These are phyloP conservation scores for Citrullus mucosospermus DNA, from an alignment of 306 rosid genomes.

Conservation along the genomic window DNA sequence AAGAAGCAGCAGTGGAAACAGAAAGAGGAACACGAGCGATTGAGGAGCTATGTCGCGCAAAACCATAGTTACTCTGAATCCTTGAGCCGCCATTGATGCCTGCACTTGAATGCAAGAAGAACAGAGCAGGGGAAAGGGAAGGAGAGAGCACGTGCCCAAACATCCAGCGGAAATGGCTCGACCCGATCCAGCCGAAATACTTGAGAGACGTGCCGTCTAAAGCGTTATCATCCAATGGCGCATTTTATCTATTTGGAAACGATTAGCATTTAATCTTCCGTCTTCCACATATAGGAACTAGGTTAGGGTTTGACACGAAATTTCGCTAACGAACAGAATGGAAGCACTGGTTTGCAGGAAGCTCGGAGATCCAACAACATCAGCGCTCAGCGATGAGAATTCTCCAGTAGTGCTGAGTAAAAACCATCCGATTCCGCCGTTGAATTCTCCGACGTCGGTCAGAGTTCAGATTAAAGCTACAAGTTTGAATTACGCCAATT, in stretches of 20 bases:
- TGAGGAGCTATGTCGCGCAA: not conserved
- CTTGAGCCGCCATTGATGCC: conserved; percentile 7
- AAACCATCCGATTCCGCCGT: conserved; percentile 46
- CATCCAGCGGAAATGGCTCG: not conserved
- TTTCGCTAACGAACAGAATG: conserved; percentile 20
- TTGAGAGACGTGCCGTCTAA: not conserved
- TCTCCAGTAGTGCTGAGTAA: conserved; percentile 35
- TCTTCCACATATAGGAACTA: not conserved
- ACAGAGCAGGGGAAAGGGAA: conserved; percentile 5
- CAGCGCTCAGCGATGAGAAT: conserved; percentile 16
- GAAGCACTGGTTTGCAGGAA: conserved; percentile 74
- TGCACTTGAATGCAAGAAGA: conserved; percentile 1
- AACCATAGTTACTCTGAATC: conserved; percentile 6
- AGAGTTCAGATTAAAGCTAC: conserved; percentile 77
- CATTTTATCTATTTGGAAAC: not conserved
- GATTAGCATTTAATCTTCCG: not conserved
- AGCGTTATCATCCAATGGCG: not conserved
- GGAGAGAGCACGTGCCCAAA: conserved; percentile 12
- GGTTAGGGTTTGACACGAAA: not conserved
- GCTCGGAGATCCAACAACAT: conserved; percentile 65
- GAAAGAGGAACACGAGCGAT: conserved; percentile 7
- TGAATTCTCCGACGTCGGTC: conserved; percentile 49
- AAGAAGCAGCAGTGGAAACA: conserved; percentile 22
- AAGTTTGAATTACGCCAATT: conserved; percentile 89
- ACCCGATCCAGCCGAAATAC: not conserved